Evolutionary conservation across 2,329 filamentous ascomycete species (phyloP), one percentile per base, ranked within the genome.

Genomic region (Aureobasidium subglaciale): DNA sequence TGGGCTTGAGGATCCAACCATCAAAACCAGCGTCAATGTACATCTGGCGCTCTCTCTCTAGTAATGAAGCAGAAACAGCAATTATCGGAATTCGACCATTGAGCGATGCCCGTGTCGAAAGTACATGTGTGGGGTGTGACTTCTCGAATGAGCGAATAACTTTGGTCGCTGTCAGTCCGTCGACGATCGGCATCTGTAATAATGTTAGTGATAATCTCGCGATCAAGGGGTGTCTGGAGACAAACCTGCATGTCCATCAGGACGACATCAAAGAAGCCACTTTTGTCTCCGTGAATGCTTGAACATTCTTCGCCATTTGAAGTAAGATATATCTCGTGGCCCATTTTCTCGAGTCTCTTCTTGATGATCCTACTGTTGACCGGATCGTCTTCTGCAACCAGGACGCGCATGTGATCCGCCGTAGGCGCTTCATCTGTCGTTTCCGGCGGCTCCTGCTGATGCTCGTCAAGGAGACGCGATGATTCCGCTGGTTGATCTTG

Each of bases 181-280:
- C 89, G 4, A 95, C 87, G 29, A 95, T 93, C 16, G 90, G 90
- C 90, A 96, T 95, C 89, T 95, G 55, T 2, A 15, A 18, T 2
- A 40, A 11, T n/a, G 56, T 66, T 57, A 64, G 61, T 46, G 22
- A 18, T 29, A 20, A 11, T 2, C 16, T 34, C 3, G n/a, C n/a
- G 43, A 30, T 45, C 43, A 11, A 49, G 6, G n/a, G n/a, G 24
- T 22, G 27, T 7, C 5, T 2, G 29, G 22, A 52, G 15, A 56
- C 81, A 70, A 67, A 90, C 89, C 78, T 95, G 89, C 80, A 96
- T 90, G 66, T 95, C 90, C 90, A 95, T 95, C 59, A 96, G 76
- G 45, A 96, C 77, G 5, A 90, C 84, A 67, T 95, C 89, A 64
- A 88, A 93, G 20, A 73, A 71, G 24, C 68, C 68, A 0, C 84